These are phyloP conservation scores for Bauhinia variegata DNA, from an alignment of 306 rosid species.

Conservation along the genomic window DNA sequence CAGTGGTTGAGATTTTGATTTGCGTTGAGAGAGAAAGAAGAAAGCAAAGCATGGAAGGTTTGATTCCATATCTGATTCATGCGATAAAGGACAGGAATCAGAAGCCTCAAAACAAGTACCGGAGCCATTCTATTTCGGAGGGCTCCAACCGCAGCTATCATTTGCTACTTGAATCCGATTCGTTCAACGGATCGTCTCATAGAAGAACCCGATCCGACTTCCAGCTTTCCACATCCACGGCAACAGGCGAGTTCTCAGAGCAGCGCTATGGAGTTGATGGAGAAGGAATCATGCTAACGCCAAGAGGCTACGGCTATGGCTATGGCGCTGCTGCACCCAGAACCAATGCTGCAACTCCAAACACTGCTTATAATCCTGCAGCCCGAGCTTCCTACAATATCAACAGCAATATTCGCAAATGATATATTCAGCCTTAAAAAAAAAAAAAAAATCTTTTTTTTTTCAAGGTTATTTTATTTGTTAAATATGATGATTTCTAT, in stretches of 20 bases:
- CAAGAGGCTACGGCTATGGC: constrained; percentile 18
- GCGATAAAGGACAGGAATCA: constrained; percentile 58
- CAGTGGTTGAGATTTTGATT: too few species aligned
- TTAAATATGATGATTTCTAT: constrained; percentile 23
- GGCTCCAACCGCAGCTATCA: constrained; percentile 75
- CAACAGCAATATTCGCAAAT: constrained; percentile 31
- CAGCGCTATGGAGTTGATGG: constrained; percentile 38
- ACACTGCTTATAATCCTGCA: background rate
- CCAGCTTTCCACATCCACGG: constrained; percentile 41
- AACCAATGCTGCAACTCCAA: background rate
- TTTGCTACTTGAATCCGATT: constrained; percentile 44
- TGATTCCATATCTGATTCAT: constrained; percentile 76
- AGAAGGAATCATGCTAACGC: constrained; percentile 21
- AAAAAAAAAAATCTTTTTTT: too few species aligned
- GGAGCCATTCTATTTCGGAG: constrained; percentile 58
- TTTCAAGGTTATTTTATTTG: constrained; percentile 19
- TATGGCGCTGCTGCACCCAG: background rate
- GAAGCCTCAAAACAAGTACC: constrained; percentile 43
- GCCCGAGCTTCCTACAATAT: constrained; percentile 21
- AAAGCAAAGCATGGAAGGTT: constrained; percentile 63
- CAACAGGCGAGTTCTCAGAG: constrained; percentile 29
- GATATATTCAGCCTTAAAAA: background rate
- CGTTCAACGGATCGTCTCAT: constrained; percentile 65
- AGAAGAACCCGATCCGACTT: constrained; percentile 69
- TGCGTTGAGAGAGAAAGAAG: background rate